These are phyloP conservation scores for Puccinia coronata DNA, from an alignment of 1,284 basidiomycete genomes.

Conservation along the genomic window DNA sequence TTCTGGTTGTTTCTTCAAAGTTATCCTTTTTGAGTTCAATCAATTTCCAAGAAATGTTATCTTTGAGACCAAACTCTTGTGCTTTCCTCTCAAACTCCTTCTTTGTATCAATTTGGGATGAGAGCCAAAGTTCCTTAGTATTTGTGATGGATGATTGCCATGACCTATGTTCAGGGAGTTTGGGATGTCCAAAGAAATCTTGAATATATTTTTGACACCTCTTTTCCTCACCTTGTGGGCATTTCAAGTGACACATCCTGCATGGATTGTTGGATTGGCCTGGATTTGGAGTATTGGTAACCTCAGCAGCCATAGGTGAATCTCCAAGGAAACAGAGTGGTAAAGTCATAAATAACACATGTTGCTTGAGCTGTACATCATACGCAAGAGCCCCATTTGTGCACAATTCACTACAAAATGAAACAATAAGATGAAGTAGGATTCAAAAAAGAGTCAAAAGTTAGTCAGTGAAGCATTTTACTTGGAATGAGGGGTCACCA, in stretches of 20 bases:
- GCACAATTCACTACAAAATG: background rate
- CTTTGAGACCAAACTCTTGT: background rate
- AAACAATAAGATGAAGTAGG: too few species aligned
- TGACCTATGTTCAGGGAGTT: background rate
- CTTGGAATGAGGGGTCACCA: too few species aligned
- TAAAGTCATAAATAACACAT: background rate
- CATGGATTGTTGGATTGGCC: background rate
- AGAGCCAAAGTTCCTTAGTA: background rate
- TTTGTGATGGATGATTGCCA: background rate
- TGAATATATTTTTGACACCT: background rate
- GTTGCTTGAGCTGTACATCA: background rate
- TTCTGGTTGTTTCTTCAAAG: background rate
- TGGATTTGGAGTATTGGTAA: background rate
- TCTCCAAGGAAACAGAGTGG: background rate
- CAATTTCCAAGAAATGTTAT: background rate
- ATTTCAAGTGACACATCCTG: background rate
- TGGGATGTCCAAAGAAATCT: background rate
- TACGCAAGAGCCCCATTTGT: slow-evolving; percentile 7
- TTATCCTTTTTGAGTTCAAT: background rate
- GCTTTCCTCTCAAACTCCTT: background rate
- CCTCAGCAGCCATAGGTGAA: background rate
- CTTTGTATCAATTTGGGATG: background rate
- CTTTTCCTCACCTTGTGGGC: background rate
- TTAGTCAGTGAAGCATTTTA: background rate
- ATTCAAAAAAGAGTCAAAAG: too few species aligned